phyloP scores from a whole-genome alignment of 345 rosid genomes.

The Raphanus raphanistrum region DNA sequence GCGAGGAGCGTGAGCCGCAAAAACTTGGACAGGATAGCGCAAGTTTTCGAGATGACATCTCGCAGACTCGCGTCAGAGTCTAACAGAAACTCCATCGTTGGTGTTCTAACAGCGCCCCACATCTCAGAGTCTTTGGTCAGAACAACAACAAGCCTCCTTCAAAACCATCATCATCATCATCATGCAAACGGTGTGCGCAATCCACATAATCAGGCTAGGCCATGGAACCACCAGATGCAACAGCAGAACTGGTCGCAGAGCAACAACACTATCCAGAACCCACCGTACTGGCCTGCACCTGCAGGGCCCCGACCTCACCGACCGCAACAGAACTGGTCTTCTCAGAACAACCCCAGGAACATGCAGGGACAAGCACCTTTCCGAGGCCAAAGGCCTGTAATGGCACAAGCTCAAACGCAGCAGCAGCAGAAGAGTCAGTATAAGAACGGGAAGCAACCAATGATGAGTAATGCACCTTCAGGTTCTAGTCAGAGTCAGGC shows the following conservation, averaged over 20 bases:
- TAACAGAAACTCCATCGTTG: constrained; percentile 38
- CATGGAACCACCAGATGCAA: constrained; percentile 34
- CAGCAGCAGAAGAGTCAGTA: constrained; percentile 31
- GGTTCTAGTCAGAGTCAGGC: constrained; percentile 32
- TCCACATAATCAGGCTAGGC: constrained; percentile 25
- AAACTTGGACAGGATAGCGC: constrained; percentile 56
- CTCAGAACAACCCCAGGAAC: constrained; percentile 30
- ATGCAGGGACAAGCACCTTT: constrained; percentile 23
- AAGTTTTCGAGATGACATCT: constrained; percentile 52
- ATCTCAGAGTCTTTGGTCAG: constrained; percentile 31
- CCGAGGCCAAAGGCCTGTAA: constrained; percentile 25
- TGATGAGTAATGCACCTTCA: constrained; percentile 2
- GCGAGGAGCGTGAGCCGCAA: constrained; percentile 63
- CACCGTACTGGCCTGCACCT: constrained; percentile 25
- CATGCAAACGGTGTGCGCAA: constrained; percentile 24
- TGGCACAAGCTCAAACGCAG: constrained; percentile 28
- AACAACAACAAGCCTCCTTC: constrained; percentile 26
- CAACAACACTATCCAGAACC: constrained; percentile 11
- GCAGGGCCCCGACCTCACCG: constrained; percentile 34
- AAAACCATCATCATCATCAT: not conserved
- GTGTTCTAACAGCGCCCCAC: constrained; percentile 45
- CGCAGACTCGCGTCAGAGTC: constrained; percentile 40
- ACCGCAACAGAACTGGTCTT: constrained; percentile 32
- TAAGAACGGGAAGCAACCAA: constrained; percentile 24
- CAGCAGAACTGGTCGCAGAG: constrained; percentile 31